Percentiles rank a stretch among this genome's conserved stretches.
phyloP scores from a whole-genome alignment of 768 basidiomycete genomes.

The Tricholoma flavovirens region DNA sequence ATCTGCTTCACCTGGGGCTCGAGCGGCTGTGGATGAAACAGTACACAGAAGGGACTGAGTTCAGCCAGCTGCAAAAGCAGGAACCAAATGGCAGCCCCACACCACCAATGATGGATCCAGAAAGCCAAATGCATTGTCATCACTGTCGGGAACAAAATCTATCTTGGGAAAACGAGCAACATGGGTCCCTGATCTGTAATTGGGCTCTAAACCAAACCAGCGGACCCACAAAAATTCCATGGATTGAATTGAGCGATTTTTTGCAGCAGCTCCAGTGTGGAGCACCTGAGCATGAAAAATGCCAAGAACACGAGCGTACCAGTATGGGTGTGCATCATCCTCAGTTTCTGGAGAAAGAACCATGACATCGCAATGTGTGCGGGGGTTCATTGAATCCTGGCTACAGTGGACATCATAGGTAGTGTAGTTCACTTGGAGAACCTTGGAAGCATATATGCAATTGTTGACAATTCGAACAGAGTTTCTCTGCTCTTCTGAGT shows the following conservation, averaged over 20 bases:
- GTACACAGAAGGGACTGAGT: constrained; percentile 7
- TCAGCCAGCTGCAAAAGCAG: constrained; percentile 21
- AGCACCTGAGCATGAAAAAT: neutral
- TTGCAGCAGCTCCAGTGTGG: neutral
- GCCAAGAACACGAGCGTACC: neutral
- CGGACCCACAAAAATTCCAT: too few species aligned
- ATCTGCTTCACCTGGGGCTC: neutral
- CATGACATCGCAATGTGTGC: too few species aligned
- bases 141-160: constrained; percentile 20
- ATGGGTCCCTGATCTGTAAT: constrained; percentile 9
- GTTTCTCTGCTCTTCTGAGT: too few species aligned
- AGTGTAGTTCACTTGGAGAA: too few species aligned
- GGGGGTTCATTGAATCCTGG: too few species aligned
- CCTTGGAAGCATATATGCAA: too few species aligned
- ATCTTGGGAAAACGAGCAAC: constrained; percentile 19
- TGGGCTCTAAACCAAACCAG: constrained; percentile 10
- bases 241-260: neutral
- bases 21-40: neutral
- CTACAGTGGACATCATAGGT: too few species aligned
- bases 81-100: constrained; percentile 24
- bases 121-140: constrained; percentile 25
- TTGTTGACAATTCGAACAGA: too few species aligned
- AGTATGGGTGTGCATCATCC: too few species aligned
- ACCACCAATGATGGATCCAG: constrained; percentile 15
- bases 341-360: too few species aligned